Evolutionary conservation across 208 protist species (phyloP).

Genomic region (Perkinsela sp.): DNA sequence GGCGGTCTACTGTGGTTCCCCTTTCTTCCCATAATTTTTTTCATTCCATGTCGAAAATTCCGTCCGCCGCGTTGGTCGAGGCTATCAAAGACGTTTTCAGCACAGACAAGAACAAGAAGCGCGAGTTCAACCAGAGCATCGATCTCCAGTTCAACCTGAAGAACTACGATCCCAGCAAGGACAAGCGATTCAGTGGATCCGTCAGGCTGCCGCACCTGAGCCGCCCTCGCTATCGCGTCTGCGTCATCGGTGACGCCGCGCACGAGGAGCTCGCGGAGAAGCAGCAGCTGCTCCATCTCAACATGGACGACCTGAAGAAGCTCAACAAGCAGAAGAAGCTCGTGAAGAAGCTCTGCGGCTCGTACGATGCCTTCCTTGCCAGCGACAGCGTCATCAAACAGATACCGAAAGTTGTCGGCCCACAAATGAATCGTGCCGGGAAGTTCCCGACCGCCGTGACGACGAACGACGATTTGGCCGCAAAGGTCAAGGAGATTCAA

Average conservation of each 20-base stretch:
- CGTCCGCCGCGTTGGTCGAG: conserved; percentile 28
- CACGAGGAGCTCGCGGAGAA: conserved; percentile 82
- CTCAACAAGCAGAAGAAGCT: conserved; percentile 99
- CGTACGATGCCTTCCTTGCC: conserved; percentile 93
- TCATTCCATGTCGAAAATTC: conserved; percentile 56
- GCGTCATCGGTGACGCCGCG: conserved; percentile 80
- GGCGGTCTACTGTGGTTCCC: too few species aligned
- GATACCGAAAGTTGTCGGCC: conserved; percentile 76
- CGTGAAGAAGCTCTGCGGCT: conserved; percentile 92
- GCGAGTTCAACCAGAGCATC: conserved; percentile 91
- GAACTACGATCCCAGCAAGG: conserved; percentile 96
- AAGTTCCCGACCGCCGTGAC: conserved; percentile 91
- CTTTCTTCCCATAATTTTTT: too few species aligned
- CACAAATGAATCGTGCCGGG: conserved; percentile 93
- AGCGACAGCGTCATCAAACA: conserved; percentile 88
- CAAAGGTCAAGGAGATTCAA: conserved; percentile 77
- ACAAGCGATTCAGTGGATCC: conserved; percentile 96
- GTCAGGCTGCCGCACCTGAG: conserved; percentile 74
- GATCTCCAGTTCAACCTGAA: conserved; percentile 98
- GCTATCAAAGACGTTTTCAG: conserved; percentile 43
- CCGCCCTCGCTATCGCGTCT: conserved; percentile 73
- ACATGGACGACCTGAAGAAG: conserved; percentile 90
- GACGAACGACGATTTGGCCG: conserved; percentile 60
- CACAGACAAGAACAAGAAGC: conserved; percentile 20
- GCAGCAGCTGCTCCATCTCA: conserved; percentile 65